Evolutionary conservation across 192 early-diverging fungal genomes (phyloP), one percentile per base, ranked within the genome.

Genomic region (Spizellomyces punctatus): DNA sequence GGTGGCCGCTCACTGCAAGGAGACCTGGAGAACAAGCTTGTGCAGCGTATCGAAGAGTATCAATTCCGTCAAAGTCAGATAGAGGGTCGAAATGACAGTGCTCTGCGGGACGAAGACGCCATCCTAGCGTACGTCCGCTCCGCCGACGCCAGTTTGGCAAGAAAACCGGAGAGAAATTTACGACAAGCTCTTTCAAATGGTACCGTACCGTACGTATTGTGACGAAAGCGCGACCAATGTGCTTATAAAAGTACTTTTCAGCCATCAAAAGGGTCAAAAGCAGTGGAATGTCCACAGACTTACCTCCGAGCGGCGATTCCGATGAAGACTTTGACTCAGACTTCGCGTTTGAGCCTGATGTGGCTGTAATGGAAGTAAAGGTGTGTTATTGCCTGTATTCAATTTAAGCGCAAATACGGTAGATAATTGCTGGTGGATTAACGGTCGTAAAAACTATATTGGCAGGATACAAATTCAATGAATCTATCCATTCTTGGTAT

Each of bases 281-380:
- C 27, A 36, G 27, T 36, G 27, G 27, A 36, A 36, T 36, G 27
- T 36, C 27, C 0, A 36, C 27, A 3, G 27, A 36, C 27, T 36
- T 36, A 36, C 27, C 27, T 36, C 27, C 27, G 27, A 36, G 27
- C 27, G 27, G 27, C 27, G 27, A 36, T 36, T 36, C 27, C 27
- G 27, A 36, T 2, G 27, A 36, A 36, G 72, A 74, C 44, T 46
- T 43, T 10, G 77, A 76, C 57, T 76, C 73, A 2, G 77, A 77
- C 17, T 75, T 74, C 17, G 73, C 43, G 12, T 49, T 66, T 22
- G 77, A 80, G 21, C 49, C 63, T 27, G 66, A 66, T 36, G 66
- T 75, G 19, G 71, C 71, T 9, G 21, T 79, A 27, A 74, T 80
- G 77, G 78, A 80, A 63, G 78, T 80, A 6, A 77, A 77, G 44